A percentile compares a stretch with the other conserved stretches of the same genome.
phyloP scores from a whole-genome alignment of 1,139 yeast species.

The Wickerhamiella pararugosa region DNA sequence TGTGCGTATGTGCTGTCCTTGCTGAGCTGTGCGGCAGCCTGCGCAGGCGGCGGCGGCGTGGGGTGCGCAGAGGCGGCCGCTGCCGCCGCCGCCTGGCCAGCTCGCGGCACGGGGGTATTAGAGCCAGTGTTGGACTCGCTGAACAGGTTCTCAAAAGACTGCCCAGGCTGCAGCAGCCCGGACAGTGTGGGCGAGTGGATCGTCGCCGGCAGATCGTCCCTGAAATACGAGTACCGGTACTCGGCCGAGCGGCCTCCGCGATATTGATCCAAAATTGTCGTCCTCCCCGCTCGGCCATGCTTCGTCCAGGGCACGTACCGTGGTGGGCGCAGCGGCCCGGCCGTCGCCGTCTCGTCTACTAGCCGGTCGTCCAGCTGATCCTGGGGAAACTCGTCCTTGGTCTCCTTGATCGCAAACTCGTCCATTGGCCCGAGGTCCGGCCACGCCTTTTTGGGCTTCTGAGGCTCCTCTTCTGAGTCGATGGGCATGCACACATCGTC shows the following conservation, averaged over 20 bases:
- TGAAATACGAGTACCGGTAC: conserved; percentile 71
- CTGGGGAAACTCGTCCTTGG: conserved; percentile 26
- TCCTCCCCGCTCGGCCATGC: conserved; percentile 7
- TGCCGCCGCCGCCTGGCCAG: neutral
- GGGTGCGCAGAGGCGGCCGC: neutral
- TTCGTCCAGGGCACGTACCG: conserved; percentile 55
- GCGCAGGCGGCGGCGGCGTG: neutral
- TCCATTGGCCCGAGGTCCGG: conserved; percentile 66
- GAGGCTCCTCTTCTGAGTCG: conserved; percentile 30
- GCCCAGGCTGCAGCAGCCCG: conserved; percentile 45
- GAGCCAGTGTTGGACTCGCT: conserved; percentile 1
- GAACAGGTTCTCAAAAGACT: conserved; percentile 24
- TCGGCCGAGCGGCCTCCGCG: conserved; percentile 6
- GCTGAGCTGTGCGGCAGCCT: conserved; percentile 6
- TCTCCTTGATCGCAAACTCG: conserved; percentile 63
- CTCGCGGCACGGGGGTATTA: neutral
- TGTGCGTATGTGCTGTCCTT: neutral
- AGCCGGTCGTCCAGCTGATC: conserved; percentile 27
- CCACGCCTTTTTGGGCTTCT: conserved; percentile 35
- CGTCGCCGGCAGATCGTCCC: conserved; percentile 79
- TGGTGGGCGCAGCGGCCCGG: conserved; percentile 59
- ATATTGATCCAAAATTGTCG: conserved; percentile 8
- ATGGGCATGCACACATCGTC: conserved; percentile 85
- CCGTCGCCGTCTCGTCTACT: conserved; percentile 52
- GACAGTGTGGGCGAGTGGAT: conserved; percentile 82